These are phyloP conservation scores for Candida montana DNA, from an alignment of 805 yeast species.

Conservation along the genomic window DNA sequence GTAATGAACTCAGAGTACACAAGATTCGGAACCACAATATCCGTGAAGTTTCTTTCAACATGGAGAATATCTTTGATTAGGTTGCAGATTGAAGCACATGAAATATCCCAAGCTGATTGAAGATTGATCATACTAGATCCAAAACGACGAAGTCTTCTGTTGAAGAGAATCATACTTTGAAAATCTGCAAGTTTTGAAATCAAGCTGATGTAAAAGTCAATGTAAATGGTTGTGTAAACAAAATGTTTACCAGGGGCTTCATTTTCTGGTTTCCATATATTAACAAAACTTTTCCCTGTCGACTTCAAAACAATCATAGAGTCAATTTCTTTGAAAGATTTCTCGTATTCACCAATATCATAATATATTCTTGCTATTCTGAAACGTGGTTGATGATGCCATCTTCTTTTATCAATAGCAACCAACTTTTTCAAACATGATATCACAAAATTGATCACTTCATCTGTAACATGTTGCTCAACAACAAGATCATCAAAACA, in stretches of 20 bases:
- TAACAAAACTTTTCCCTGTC: constrained; percentile 64
- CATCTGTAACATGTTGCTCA: constrained; percentile 16
- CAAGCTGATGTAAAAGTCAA: constrained; percentile 55
- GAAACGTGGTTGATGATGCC: constrained; percentile 87
- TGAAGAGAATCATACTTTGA: constrained; percentile 50
- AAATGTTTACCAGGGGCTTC: constrained; percentile 95
- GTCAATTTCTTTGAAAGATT: constrained; percentile 62
- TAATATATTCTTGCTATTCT: constrained; percentile 59
- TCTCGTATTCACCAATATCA: constrained; percentile 43
- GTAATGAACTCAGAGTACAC: constrained; percentile 38
- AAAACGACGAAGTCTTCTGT: constrained; percentile 71
- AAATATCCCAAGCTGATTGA: constrained; percentile 58
- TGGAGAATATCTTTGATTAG: constrained; percentile 41
- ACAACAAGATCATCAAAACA: constrained; percentile 17
- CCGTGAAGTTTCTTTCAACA: constrained; percentile 45
- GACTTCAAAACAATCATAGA: constrained; percentile 60
- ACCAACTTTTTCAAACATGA: constrained; percentile 42
- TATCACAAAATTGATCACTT: constrained; percentile 37
- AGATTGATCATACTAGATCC: constrained; percentile 71
- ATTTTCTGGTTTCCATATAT: constrained; percentile 88
- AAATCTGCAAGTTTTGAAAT: constrained; percentile 51
- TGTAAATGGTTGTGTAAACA: constrained; percentile 66
- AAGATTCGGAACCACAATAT: constrained; percentile 41
- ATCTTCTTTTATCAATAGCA: constrained; percentile 67
- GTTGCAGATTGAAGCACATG: constrained; percentile 47